Percentiles rank a stretch among this genome's conserved stretches.
Conservation (phyloP, 306 rosid species). For the Lagenaria siceraria region DNA sequence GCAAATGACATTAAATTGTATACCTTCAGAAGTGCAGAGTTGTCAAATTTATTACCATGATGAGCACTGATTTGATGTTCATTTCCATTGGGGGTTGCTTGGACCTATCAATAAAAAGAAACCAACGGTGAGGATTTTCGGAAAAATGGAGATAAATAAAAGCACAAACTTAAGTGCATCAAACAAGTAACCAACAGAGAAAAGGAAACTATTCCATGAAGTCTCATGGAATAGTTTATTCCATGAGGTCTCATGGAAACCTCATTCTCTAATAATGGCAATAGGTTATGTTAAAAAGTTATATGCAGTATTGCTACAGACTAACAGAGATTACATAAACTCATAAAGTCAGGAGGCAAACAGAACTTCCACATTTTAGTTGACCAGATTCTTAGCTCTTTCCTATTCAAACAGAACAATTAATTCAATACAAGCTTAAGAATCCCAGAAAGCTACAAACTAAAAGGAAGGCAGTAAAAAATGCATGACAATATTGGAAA, state of each 20-base stretch:
- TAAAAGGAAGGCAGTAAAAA: neutral
- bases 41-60: slow-evolving; percentile 44
- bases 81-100: slow-evolving; percentile 24
- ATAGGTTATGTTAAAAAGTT: neutral
- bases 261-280: neutral
- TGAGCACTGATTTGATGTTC: slow-evolving; percentile 27
- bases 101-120: slow-evolving; percentile 25
- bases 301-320: neutral
- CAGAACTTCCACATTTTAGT: neutral
- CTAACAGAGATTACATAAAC: neutral
- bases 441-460: neutral
- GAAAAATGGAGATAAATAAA: neutral
- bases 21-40: slow-evolving; percentile 67
- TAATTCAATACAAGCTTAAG: neutral
- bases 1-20: neutral
- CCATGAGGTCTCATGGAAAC: neutral
- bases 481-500: neutral
- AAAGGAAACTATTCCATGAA: neutral
- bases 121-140: neutral
- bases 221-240: too few relatives aligned
- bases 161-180: neutral
- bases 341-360: neutral
- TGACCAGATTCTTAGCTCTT: neutral
- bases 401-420: neutral
- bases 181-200: neutral